These are phyloP conservation scores for Pseudocercospora crystallina DNA, from an alignment of 2,329 filamentous ascomycete species.

Conservation along the genomic window DNA sequence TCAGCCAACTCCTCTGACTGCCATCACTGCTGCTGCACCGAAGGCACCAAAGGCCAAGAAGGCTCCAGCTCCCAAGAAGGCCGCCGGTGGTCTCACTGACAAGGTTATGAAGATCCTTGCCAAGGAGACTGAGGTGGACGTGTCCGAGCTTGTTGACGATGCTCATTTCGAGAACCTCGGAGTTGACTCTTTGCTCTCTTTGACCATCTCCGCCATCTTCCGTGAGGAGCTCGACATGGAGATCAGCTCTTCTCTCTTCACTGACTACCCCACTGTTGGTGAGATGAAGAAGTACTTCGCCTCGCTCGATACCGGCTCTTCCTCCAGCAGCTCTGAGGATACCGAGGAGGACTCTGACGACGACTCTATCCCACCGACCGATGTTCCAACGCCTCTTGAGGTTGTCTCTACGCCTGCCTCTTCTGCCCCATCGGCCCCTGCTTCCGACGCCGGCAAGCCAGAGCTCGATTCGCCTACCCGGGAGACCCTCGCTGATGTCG, in stretches of 20 bases:
- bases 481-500: slow-evolving; percentile 36
- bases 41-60: slow-evolving; percentile 55
- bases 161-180: slow-evolving; percentile 62
- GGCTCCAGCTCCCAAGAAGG: slow-evolving; percentile 52
- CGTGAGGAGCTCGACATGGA: slow-evolving; percentile 62
- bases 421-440: slow-evolving; percentile 45
- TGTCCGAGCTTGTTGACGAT: slow-evolving; percentile 59
- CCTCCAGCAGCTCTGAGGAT: slow-evolving; percentile 34
- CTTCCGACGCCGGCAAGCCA: slow-evolving; percentile 43
- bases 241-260: slow-evolving; percentile 59
- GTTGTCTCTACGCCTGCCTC: slow-evolving; percentile 50
- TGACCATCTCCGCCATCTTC: slow-evolving; percentile 62
- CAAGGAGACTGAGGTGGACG: slow-evolving; percentile 62
- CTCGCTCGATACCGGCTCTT: slow-evolving; percentile 42
- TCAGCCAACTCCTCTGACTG: slow-evolving; percentile 31
- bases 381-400: slow-evolving; percentile 45
- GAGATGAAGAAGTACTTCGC: slow-evolving; percentile 60
- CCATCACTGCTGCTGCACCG: slow-evolving; percentile 23
- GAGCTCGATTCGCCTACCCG: slow-evolving; percentile 36
- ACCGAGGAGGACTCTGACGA: slow-evolving; percentile 39
- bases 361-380: slow-evolving; percentile 43
- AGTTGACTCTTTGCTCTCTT: slow-evolving; percentile 61
- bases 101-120: slow-evolving; percentile 66
- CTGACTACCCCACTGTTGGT: slow-evolving; percentile 59
- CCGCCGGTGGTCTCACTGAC: slow-evolving; percentile 48